A percentile compares a stretch with the other conserved stretches of the same genome.
These are phyloP conservation scores for Oenanthe javanica DNA, from an alignment of 140 eudicot genomes.

Conservation along the genomic window DNA sequence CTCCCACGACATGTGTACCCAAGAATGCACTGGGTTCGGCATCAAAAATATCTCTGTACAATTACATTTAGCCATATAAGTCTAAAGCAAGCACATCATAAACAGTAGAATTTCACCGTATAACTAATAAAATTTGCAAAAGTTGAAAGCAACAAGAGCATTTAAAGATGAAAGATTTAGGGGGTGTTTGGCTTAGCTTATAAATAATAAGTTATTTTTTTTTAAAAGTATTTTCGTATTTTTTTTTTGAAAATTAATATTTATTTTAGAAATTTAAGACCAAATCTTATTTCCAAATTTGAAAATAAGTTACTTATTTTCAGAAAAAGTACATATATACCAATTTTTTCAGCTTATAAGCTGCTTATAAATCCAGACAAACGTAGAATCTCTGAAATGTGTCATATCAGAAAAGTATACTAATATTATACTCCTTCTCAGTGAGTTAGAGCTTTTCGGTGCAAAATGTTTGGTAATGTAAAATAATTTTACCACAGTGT, in stretches of 20 bases:
- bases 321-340: no score
- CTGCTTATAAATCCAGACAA: background rate
- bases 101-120: background rate
- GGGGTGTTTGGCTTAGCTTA: no score
- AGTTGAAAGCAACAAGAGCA: background rate
- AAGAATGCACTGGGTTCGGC: no score
- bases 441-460: background rate
- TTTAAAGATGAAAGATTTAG: background rate
- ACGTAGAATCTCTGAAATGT: background rate
- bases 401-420: background rate
- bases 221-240: no score
- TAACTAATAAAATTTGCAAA: background rate
- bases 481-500: background rate
- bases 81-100: background rate
- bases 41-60: background rate
- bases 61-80: no score
- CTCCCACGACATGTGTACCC: no score
- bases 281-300: no score
- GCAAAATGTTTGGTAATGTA: background rate
- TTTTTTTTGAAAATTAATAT: no score
- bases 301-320: no score
- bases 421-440: background rate
- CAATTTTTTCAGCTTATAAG: no score
- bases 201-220: no score
- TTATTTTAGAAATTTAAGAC: no score